phyloP scores from a whole-genome alignment of 257 asterid genomes.

The Penstemon eatonii region DNA sequence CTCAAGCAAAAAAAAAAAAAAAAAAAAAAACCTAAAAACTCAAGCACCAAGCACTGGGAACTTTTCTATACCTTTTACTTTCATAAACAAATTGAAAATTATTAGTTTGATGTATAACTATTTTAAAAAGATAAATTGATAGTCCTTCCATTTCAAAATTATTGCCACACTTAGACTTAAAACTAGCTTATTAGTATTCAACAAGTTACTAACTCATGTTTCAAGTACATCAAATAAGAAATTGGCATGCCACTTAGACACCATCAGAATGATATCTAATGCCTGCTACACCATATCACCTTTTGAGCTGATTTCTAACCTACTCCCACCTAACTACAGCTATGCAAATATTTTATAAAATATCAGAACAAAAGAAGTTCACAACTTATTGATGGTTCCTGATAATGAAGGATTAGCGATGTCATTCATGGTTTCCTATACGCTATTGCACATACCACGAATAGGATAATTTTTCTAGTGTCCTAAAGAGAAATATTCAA shows the following conservation, averaged over 20 bases:
- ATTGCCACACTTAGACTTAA: conserved; percentile 17
- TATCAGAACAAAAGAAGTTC: conserved; percentile 10
- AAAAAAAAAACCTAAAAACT: background rate
- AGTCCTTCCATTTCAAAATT: conserved; percentile 10
- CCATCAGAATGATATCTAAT: conserved; percentile 8
- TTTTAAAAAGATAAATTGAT: background rate
- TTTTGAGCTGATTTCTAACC: conserved; percentile 5
- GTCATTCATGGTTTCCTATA: background rate
- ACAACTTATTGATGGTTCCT: background rate
- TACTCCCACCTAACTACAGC: background rate
- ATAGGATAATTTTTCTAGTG: background rate
- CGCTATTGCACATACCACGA: conserved; percentile 4
- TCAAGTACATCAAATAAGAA: conserved; percentile 22
- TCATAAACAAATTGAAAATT: background rate
- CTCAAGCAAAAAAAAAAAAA: background rate
- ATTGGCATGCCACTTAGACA: conserved; percentile 3
- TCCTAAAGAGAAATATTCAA: background rate
- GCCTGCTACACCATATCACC: conserved; percentile 10
- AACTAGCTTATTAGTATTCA: background rate
- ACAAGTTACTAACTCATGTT: conserved; percentile 3
- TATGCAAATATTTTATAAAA: background rate
- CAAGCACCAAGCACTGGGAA: conserved; percentile 7
- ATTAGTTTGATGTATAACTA: conserved; percentile 10
- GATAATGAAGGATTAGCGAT: conserved; percentile 17
- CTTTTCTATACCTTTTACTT: background rate